Evolutionary conservation across 352 stramenopile species (phyloP), one percentile per base, ranked within the genome.

Genomic region (Phytopythium vexans): DNA sequence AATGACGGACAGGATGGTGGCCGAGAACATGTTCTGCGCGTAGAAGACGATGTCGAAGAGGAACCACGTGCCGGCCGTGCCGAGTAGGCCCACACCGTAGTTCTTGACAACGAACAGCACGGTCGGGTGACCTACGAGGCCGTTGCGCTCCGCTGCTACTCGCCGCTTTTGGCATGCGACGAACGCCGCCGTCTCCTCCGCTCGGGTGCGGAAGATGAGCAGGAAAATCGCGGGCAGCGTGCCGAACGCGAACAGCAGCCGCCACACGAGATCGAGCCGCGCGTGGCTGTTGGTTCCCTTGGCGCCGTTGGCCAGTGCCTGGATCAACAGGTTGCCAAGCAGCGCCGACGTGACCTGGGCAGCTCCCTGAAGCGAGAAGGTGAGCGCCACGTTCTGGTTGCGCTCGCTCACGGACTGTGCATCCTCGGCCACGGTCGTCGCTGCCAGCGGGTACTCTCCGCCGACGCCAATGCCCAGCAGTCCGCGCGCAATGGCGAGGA

Each of bases 41-140:
- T 89, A 93, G 56, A 88, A 94, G 1, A 89, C 80, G 52, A 95
- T 88, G 54, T 95, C 86, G 56, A 94, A 91, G 10, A 95, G 74
- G 60, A 95, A 94, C 82, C 85, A 95, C 52, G 77, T 82, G 51
- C 77, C 78, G 0, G 85, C 82, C 39, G 80, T 91, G 6, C 82
- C 85, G 3, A 93, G 37, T 4, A 94, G 58, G 10, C 62, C 62
- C 10, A 62, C 52, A 11, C 77, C 64, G 52, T 86, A 86, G 64
- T 88, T 62, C 4, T 60, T 60, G 14, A 83, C 16, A n/a, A 88
- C 81, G 53, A 86, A 80, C 6, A 16, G 32, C 6, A 86, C 10
- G 21, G 9, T 50, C 31, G 44, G 31, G 10, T 7, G 27, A 15
- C 44, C 44, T 7, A 37, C 31, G 10, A 50, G 44, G 9, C 44